Base-by-base conservation (phyloP, 371 early-diverging fungal genomes). In the Apophysomyces variabilis region DNA sequence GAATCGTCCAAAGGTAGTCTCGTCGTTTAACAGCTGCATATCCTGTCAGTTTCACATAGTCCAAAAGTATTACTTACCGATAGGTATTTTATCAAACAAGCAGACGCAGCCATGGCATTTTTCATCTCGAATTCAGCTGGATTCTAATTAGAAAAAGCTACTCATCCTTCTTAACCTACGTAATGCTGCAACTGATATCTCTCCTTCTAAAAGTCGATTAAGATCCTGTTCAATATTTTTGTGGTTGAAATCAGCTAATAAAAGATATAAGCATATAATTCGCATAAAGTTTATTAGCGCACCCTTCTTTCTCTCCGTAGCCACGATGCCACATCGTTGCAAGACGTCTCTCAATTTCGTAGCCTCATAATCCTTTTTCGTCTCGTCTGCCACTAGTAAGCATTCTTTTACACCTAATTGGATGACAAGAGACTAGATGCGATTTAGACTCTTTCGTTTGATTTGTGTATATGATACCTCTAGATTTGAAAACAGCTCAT, bases 371-470 rank as follows among this genome's bases (percentile, higher is more conserved):
- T 90, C 90, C 54, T 80, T 84, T 35, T 72, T 75, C 7, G 73
- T 71, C 6, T 84, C 83, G 46, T 88, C 84, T 4, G 81, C 69
- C n/a, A 88, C 78, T 16, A 96, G 68, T 12, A 97, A 68, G 62
- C 96, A 96, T 71, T 98, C 98, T 66, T 94, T 95, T 45, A 94
- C 95, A 36, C 93, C 92, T 47, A 95, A 84, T 77, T 96, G 97
- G 66, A 97, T 93, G 43, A 93, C 80, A 26, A 97, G 79, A 1
- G 97, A 91, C 86, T 90, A 66, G 32, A 26, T 26, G 3, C 3
- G 3, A 3, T 26, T 26, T 26, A 26, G 32, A 26, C 32, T 26
- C 32, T 26, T 26, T 3, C 32, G 32, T 50, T 11, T 50, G 9
- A 14, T 59, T 5, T 11, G 4, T n/a, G 4, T 26, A 12, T 12